Conservation (phyloP, 202 grass and related monocot species). For the Brachypodium distachyon region DNA sequence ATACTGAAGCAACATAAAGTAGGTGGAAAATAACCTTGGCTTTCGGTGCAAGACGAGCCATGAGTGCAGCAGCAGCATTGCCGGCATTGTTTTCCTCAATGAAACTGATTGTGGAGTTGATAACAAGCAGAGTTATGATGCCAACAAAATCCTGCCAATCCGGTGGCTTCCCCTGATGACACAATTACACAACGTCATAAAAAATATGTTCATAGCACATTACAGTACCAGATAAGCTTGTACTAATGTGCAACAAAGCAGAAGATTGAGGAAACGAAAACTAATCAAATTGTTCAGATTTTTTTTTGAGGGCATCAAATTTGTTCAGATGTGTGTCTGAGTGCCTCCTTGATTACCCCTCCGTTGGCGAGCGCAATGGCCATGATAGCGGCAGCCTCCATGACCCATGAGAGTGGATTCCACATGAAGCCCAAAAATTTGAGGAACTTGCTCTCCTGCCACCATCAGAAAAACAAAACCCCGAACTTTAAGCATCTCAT, state of each 20-base stretch:
- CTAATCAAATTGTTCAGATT: neutral
- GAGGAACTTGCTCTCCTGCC: constrained; percentile 89
- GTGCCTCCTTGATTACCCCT: no score
- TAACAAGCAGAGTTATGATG: constrained; percentile 77
- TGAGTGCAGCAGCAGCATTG: constrained; percentile 91
- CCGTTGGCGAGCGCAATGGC: constrained; percentile 85
- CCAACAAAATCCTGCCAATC: constrained; percentile 99
- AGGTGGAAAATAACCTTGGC: constrained; percentile 51
- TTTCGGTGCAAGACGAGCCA: constrained; percentile 92
- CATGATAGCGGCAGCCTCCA: constrained; percentile 97
- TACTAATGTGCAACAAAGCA: neutral
- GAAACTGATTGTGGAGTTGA: constrained; percentile 99
- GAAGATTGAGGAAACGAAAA: neutral
- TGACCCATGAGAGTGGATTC: constrained; percentile 98
- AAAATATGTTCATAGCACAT: neutral
- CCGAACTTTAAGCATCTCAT: neutral
- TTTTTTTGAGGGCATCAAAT: no score
- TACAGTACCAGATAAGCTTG: neutral
- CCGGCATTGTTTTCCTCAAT: constrained; percentile 99
- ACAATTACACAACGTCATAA: neutral
- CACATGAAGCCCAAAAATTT: constrained; percentile 99
- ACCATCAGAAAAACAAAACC: neutral
- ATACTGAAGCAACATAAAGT: neutral
- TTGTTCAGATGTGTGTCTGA: no score
- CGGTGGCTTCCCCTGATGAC: constrained; percentile 75